Evolutionary conservation across 2,329 filamentous ascomycete species (phyloP).

Genomic region (Sporothrix curviconia): DNA sequence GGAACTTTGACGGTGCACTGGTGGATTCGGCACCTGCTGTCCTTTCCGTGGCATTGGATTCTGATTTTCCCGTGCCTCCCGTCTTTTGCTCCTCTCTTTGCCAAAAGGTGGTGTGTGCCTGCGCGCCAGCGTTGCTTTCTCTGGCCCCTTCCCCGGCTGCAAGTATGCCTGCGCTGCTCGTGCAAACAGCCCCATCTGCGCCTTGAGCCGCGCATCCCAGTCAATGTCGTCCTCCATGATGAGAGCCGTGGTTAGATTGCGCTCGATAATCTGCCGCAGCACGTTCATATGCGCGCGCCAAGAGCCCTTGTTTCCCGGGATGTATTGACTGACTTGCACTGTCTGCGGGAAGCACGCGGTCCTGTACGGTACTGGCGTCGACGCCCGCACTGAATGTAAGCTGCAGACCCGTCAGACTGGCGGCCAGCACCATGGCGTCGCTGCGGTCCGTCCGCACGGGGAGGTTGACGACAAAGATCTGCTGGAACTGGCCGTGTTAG

Average conservation of each 20-base stretch:
- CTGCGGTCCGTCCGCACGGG: conserved; percentile 44
- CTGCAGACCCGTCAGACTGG: conserved; percentile 37
- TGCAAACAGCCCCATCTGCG: conserved; percentile 39
- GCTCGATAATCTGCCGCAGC: conserved; percentile 35
- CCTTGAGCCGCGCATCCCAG: conserved; percentile 47
- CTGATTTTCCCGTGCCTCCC: too few relatives aligned
- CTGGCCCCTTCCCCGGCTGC: conserved; percentile 24
- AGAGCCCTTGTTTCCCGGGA: conserved; percentile 28
- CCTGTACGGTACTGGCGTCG: conserved; percentile 30
- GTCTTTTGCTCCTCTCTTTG: too few relatives aligned
- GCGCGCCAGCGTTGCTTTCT: not conserved
- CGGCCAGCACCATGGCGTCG: conserved; percentile 43
- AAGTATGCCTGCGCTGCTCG: conserved; percentile 30
- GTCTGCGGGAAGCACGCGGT: conserved; percentile 31
- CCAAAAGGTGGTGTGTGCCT: conserved; percentile 6
- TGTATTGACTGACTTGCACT: conserved; percentile 28
- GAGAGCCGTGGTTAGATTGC: conserved; percentile 40
- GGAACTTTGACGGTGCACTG: not conserved
- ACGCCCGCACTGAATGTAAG: conserved; percentile 43
- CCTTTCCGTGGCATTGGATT: too few relatives aligned
- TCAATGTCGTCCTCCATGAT: conserved; percentile 53
- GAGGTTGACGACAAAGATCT: conserved; percentile 47
- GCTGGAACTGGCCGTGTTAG: conserved; percentile 37
- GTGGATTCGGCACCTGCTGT: not conserved
- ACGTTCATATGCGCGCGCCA: conserved; percentile 40